phyloP scores from a whole-genome alignment of 169 alveolate genomes.

The Plasmodium yoelii region DNA sequence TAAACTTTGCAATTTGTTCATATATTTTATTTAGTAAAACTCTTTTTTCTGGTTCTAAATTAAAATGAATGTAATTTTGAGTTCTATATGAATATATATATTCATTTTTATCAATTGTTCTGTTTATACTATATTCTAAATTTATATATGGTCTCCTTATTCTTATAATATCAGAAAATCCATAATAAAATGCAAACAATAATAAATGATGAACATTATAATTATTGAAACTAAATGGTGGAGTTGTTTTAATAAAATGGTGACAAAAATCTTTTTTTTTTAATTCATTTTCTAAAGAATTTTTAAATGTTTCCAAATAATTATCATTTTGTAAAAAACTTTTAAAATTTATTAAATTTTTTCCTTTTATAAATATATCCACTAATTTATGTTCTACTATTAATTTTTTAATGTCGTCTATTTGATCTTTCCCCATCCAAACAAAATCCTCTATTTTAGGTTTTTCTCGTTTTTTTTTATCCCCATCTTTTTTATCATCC shows the following conservation, averaged over 20 bases:
- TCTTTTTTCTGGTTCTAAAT: conserved; percentile 52
- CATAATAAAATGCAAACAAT: conserved; percentile 68
- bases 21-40: conserved; percentile 11
- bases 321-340: conserved; percentile 35
- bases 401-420: conserved; percentile 33
- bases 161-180: conserved; percentile 55
- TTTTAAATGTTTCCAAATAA: conserved; percentile 45
- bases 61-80: conserved; percentile 1
- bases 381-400: conserved; percentile 59
- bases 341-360: conserved; percentile 39
- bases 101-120: conserved; percentile 38
- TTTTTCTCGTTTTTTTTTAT: not conserved
- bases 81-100: conserved; percentile 37
- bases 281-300: conserved; percentile 37
- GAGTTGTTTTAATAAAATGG: conserved; percentile 62
- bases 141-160: conserved; percentile 54
- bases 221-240: conserved; percentile 39
- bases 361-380: conserved; percentile 39
- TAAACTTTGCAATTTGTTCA: conserved; percentile 54
- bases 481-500: not conserved
- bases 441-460: conserved; percentile 19
- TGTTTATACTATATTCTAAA: conserved; percentile 29
- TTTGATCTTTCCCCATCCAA: conserved; percentile 70
- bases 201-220: conserved; percentile 53
- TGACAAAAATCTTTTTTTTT: conserved; percentile 42